Base-by-base conservation (phyloP, 2,329 filamentous ascomycete genomes). In the Phyllosticta paracitricarpa region DNA sequence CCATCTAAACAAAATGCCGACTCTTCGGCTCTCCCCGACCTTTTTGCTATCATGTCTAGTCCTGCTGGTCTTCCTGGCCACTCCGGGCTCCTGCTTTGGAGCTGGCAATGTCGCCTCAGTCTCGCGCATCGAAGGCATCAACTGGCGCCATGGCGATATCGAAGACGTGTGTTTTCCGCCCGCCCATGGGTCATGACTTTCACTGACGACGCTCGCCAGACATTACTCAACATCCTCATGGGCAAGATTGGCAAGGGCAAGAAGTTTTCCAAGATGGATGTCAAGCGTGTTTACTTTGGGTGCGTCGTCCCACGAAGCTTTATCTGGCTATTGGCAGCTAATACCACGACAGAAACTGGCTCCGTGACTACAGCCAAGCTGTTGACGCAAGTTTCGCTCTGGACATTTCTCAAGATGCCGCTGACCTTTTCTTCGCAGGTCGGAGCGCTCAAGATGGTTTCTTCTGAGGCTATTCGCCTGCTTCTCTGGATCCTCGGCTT, bases 201-300 rank as follows among this genome's bases (percentile, higher is more conserved):
- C 17, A 48, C 40, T 48, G 14, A 48, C 17, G 40, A 4, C 17
- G 2, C 14, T 48, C 14, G n/a, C 2, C 40, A 48, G 40, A 87
- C 88, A 35, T 84, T 96, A 61, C 84, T 96, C 63, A 86, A 83
- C 63, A 79, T 96, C 28, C 76, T 86, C 55, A 80, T 82, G 48
- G 84, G 84, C 65, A 35, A 53, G 9, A 51, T 54, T 25, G 52
- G 52, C 48, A 35, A 52, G 25, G 83, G 83, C 67, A 91, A 92
- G 79, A 95, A 92, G 70, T 96, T 96, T 76, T 85, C 83, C 79
- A 94, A 94, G 78, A 84, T 96, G 70, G 88, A 87, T 71, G 89
- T 96, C 64, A 89, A 92, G 65, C 85, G 91, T 64, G 89, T 95
- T 65, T 97, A 97, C 79, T 97, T 97, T 78, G 92, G 92, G 40